Evolutionary conservation across 2,329 filamentous ascomycete genomes (phyloP).

Genomic region (Aspergillus intermedius): DNA sequence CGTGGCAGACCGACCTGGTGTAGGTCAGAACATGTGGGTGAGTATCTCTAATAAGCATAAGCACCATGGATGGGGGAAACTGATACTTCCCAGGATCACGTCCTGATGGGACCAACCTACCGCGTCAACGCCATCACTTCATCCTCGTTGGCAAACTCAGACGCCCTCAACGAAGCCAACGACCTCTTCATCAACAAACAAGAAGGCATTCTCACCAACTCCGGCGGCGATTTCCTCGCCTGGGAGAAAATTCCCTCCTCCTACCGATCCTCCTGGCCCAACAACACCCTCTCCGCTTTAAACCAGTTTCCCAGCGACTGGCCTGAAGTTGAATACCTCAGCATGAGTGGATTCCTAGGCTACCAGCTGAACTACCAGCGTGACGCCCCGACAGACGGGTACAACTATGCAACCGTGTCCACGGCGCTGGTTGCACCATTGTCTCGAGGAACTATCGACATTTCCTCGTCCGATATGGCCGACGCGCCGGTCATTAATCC

Average conservation of each 20-base stretch:
- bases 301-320: constrained; percentile 20
- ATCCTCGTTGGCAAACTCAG: neutral
- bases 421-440: constrained; percentile 34
- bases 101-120: constrained; percentile 25
- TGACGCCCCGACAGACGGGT: constrained; percentile 21
- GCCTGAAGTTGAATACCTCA: constrained; percentile 26
- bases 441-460: constrained; percentile 41
- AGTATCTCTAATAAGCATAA: too few relatives aligned
- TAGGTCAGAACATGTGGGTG: constrained; percentile 31
- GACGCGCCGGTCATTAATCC: constrained; percentile 40
- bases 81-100: constrained; percentile 26
- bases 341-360: constrained; percentile 11
- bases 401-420: constrained; percentile 28
- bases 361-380: constrained; percentile 8
- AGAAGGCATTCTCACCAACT: constrained; percentile 7
- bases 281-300: constrained; percentile 7
- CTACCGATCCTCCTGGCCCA: constrained; percentile 8
- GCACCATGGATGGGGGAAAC: too few relatives aligned
- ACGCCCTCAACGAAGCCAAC: constrained; percentile 8
- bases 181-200: constrained; percentile 12
- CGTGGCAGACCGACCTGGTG: constrained; percentile 11
- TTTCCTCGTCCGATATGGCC: constrained; percentile 28
- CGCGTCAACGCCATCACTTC: constrained; percentile 26
- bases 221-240: constrained; percentile 6
- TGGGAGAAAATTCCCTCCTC: constrained; percentile 19